phyloP scores from a whole-genome alignment of 768 basidiomycete species.

The Trametes cubensis region DNA sequence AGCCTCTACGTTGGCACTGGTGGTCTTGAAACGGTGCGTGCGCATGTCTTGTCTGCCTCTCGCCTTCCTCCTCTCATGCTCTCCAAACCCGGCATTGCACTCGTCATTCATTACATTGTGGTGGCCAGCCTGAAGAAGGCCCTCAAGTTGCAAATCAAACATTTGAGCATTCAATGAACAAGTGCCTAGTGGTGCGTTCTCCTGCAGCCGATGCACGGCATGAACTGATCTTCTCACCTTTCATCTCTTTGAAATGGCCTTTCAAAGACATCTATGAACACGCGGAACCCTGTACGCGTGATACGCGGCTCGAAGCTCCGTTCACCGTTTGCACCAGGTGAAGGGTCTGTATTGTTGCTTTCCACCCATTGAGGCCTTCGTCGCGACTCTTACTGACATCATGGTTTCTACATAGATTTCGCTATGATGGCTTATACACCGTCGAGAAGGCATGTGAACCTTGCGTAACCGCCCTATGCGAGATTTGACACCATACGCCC shows the following conservation, averaged over 20 bases:
- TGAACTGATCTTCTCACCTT: neutral
- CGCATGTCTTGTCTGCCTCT: neutral
- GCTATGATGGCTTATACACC: conserved; percentile 24
- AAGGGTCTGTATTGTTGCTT: conserved; percentile 25
- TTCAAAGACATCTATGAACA: conserved; percentile 14
- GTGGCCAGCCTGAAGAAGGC: neutral
- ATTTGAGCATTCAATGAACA: conserved; percentile 19
- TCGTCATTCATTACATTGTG: neutral
- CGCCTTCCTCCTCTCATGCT: neutral
- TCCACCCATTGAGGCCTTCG: neutral
- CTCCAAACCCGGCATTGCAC: neutral
- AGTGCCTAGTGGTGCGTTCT: conserved; percentile 9
- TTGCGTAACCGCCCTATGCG: too few species aligned
- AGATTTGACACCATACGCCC: neutral
- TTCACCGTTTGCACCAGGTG: conserved; percentile 18
- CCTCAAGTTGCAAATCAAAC: conserved; percentile 16
- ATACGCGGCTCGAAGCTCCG: conserved; percentile 11
- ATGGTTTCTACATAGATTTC: conserved; percentile 6
- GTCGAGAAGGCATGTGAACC: conserved; percentile 9
- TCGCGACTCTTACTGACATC: neutral
- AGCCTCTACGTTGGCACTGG: conserved; percentile 21
- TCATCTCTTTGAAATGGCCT: neutral
- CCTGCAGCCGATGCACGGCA: neutral
- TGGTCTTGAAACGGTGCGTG: conserved; percentile 8
- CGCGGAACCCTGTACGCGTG: conserved; percentile 20